These are phyloP conservation scores for Eremothecium coryli DNA, from an alignment of 1,139 yeast species.

Conservation along the genomic window DNA sequence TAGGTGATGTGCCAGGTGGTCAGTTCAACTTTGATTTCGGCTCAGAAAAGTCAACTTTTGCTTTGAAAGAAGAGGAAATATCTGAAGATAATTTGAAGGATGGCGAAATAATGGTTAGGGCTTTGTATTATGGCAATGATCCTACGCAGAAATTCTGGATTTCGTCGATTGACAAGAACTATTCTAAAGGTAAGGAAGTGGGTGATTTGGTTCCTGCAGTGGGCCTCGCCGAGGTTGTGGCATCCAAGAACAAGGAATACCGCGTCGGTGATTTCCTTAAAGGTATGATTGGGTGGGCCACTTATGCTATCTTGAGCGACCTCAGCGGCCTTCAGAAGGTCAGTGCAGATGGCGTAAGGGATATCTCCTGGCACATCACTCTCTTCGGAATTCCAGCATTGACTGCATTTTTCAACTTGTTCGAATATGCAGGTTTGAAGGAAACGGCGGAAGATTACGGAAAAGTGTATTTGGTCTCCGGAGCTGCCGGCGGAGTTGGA, in stretches of 20 bases:
- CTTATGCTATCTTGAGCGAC: slow-evolving; percentile 32
- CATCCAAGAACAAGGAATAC: slow-evolving; percentile 35
- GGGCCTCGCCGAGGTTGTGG: slow-evolving; percentile 43
- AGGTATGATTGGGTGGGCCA: slow-evolving; percentile 36
- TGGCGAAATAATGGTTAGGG: slow-evolving; percentile 41
- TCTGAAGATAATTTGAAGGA: slow-evolving; percentile 31
- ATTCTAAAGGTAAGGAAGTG: slow-evolving; percentile 39
- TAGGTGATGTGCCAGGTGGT: slow-evolving; percentile 18
- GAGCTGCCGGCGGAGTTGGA: slow-evolving; percentile 69
- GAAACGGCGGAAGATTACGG: slow-evolving; percentile 30
- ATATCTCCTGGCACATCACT: slow-evolving; percentile 38
- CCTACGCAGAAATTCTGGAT: slow-evolving; percentile 64
- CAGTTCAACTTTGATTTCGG: slow-evolving; percentile 29
- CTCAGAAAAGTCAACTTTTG: slow-evolving; percentile 20
- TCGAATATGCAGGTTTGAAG: slow-evolving; percentile 37
- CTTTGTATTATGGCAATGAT: slow-evolving; percentile 49
- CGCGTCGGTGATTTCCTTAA: slow-evolving; percentile 39
- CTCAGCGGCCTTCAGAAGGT: slow-evolving; percentile 14
- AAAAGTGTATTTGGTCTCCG: slow-evolving; percentile 45
- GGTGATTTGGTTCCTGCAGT: slow-evolving; percentile 44
- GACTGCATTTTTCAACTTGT: slow-evolving; percentile 54
- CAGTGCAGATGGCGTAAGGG: slow-evolving; percentile 31
- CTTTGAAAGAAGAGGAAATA: slow-evolving; percentile 17
- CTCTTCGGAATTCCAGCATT: slow-evolving; percentile 50
- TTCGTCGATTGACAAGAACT: slow-evolving; percentile 36